These are phyloP conservation scores for Blastocrithidia nonstop DNA, from an alignment of 208 protist genomes.

Conservation along the genomic window DNA sequence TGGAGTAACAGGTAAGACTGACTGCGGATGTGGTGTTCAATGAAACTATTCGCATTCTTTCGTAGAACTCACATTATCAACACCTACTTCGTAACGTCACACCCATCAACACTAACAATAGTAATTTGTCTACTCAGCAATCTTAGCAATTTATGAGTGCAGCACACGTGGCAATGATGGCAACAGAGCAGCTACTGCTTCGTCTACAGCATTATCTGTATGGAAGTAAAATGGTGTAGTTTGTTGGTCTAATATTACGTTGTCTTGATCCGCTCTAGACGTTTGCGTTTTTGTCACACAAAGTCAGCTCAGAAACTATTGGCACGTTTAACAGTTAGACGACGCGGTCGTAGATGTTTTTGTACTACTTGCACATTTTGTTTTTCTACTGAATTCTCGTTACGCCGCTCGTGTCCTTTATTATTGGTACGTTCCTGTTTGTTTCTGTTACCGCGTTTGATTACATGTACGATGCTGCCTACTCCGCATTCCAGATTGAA, in stretches of 20 bases:
- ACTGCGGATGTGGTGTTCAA: constrained; percentile 5
- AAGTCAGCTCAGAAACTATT: constrained; percentile 19
- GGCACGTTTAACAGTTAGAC: constrained; percentile 20
- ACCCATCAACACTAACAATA: no score
- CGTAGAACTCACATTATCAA: no score
- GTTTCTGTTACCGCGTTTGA: constrained; percentile 53
- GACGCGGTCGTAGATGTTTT: constrained; percentile 19
- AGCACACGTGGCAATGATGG: constrained; percentile 12
- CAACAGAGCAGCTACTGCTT: constrained; percentile 4
- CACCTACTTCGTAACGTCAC: no score
- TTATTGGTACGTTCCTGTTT: constrained; percentile 61
- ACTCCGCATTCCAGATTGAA: constrained; percentile 78
- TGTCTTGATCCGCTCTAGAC: constrained; percentile 45
- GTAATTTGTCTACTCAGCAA: no score
- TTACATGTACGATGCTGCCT: constrained; percentile 60
- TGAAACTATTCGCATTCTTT: no score
- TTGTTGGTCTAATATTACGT: constrained; percentile 16
- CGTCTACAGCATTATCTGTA: constrained; percentile 5
- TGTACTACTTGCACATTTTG: constrained; percentile 56
- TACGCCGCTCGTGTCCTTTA: constrained; percentile 54
- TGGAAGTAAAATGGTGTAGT: constrained; percentile 8
- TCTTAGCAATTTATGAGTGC: no score
- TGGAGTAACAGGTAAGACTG: constrained; percentile 27
- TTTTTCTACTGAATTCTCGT: constrained; percentile 71
- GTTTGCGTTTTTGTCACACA: constrained; percentile 30